A percentile compares a stretch with the other conserved stretches of the same genome.
Evolutionary conservation across 441 rosid species (phyloP).

Genomic region (Corymbia citriodora): DNA sequence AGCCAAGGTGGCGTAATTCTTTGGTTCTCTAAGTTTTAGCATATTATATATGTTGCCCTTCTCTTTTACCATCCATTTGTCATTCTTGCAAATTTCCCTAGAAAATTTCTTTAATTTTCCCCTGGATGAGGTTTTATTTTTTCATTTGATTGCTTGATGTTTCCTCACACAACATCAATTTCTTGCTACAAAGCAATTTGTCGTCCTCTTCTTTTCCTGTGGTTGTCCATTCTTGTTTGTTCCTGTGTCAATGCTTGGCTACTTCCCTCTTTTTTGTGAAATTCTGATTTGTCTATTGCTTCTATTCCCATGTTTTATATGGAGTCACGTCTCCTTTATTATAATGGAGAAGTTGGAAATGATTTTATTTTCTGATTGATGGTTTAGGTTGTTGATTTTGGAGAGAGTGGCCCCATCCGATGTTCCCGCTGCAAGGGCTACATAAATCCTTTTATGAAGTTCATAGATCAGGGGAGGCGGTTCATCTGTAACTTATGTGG

Average conservation of each 20-base stretch:
- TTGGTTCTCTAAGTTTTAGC: background rate
- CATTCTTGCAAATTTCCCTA: background rate
- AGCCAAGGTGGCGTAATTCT: background rate
- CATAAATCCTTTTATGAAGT: slow-evolving; percentile 77
- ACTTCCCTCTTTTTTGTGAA: background rate
- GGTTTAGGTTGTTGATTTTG: slow-evolving; percentile 78
- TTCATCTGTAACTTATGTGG: slow-evolving; percentile 82
- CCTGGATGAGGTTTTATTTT: background rate
- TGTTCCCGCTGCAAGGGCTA: slow-evolving; percentile 91
- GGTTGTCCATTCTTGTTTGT: background rate
- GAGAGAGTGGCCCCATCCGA: slow-evolving; percentile 80
- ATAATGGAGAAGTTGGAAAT: background rate
- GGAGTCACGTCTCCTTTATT: background rate
- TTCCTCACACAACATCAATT: background rate
- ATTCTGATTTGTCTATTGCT: background rate
- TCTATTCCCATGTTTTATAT: background rate
- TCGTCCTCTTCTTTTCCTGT: background rate
- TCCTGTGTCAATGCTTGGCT: background rate
- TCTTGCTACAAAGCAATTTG: background rate
- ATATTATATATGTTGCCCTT: background rate
- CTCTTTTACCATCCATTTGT: background rate
- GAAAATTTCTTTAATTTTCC: background rate
- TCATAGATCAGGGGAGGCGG: slow-evolving; percentile 73
- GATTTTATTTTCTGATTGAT: background rate
- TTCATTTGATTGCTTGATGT: background rate